Evolutionary conservation across 2,329 filamentous ascomycete genomes (phyloP).

Genomic region (Diaporthe caulivora): DNA sequence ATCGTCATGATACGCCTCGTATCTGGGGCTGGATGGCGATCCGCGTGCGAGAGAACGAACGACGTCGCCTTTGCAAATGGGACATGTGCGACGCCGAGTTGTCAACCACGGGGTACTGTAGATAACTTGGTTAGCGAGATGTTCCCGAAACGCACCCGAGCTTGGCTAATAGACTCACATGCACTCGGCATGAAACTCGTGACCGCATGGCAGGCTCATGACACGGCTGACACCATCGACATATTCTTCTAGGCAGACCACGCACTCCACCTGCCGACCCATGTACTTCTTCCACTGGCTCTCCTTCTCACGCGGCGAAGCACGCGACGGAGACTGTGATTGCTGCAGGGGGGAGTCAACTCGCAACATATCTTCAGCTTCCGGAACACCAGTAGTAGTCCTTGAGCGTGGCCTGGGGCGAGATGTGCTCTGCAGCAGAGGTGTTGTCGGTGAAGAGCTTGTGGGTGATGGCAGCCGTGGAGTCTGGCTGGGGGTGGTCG

Average conservation of each 20-base stretch:
- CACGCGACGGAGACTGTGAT: constrained; percentile 50
- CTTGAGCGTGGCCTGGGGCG: constrained; percentile 72
- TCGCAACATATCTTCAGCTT: constrained; percentile 60
- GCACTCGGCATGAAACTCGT: constrained; percentile 98
- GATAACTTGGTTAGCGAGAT: constrained; percentile 42
- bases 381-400: constrained; percentile 72
- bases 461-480: constrained; percentile 72
- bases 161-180: constrained; percentile 76
- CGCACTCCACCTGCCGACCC: constrained; percentile 84
- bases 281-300: constrained; percentile 76
- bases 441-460: constrained; percentile 80
- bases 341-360: constrained; percentile 57
- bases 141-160: not conserved
- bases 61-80: constrained; percentile 98
- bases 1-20: constrained; percentile 68
- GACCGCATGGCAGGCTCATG: constrained; percentile 97
- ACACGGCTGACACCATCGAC: constrained; percentile 93
- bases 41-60: constrained; percentile 76
- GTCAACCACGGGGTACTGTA: constrained; percentile 94
- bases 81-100: constrained; percentile 94
- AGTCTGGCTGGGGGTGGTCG: constrained; percentile 66
- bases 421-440: constrained; percentile 74
- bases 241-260: constrained; percentile 97
- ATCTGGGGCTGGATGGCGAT: constrained; percentile 63
- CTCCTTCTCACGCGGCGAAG: constrained; percentile 59